Evolutionary conservation across 1,284 basidiomycete genomes (phyloP).

Genomic region (Neonothopanus nambi): DNA sequence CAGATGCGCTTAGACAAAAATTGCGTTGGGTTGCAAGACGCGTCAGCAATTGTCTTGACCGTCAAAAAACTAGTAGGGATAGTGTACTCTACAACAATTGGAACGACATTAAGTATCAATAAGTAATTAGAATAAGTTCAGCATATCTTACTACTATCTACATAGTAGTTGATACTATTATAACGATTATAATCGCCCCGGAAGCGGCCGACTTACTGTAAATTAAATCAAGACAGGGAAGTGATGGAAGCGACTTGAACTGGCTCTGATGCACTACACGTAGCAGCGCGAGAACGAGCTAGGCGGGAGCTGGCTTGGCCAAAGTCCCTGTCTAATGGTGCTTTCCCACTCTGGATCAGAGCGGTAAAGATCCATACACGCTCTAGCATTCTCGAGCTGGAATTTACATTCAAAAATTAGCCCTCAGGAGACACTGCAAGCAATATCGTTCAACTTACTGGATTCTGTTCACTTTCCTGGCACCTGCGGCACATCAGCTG

Average conservation of each 20-base stretch:
- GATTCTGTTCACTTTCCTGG: conserved; percentile 67
- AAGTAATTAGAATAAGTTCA: neutral
- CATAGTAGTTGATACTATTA: neutral
- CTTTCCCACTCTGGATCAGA: conserved; percentile 70
- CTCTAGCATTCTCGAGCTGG: conserved; percentile 77
- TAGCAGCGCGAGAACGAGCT: conserved; percentile 79
- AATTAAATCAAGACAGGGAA: too few relatives aligned
- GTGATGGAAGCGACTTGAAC: too few relatives aligned
- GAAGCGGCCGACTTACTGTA: too few relatives aligned
- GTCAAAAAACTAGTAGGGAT: too few relatives aligned
- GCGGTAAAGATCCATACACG: conserved; percentile 74
- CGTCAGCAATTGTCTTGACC: too few relatives aligned
- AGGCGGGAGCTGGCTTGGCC: conserved; percentile 77
- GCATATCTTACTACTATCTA: neutral
- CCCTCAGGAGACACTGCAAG: neutral
- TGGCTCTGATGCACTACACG: conserved; percentile 38
- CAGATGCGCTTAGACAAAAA: too few relatives aligned
- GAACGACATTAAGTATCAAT: neutral
- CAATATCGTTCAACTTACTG: conserved; percentile 45
- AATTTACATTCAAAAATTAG: conserved; percentile 13
- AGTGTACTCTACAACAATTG: too few relatives aligned
- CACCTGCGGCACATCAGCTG: conserved; percentile 75
- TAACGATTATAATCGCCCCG: too few relatives aligned
- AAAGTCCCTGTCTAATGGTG: conserved; percentile 58
- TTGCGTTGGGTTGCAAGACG: too few relatives aligned